These are phyloP conservation scores for Saitozyma podzolica DNA, from an alignment of 768 basidiomycete species.

Conservation along the genomic window DNA sequence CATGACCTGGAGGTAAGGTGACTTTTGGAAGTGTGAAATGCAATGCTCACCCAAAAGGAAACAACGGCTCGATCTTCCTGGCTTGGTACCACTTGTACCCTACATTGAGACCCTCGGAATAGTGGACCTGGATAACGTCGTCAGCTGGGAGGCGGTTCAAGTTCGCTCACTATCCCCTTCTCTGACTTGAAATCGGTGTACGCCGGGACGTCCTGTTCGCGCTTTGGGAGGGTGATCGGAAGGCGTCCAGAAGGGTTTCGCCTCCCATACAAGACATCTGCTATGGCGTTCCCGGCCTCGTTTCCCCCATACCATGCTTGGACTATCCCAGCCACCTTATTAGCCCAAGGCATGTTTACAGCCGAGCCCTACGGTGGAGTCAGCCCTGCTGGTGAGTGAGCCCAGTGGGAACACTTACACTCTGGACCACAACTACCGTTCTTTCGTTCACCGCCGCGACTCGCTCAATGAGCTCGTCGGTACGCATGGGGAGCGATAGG, in stretches of 20 bases:
- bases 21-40: too few species aligned
- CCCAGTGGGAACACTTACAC: too few species aligned
- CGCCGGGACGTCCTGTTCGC: conserved; percentile 64
- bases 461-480: conserved; percentile 29
- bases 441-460: conserved; percentile 29
- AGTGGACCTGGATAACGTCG: conserved; percentile 13
- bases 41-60: conserved; percentile 62
- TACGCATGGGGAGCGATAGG: conserved; percentile 63
- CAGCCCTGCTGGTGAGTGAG: too few species aligned
- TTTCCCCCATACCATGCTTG: conserved; percentile 55
- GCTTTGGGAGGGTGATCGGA: conserved; percentile 57
- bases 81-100: conserved; percentile 55
- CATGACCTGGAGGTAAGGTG: too few species aligned
- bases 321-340: conserved; percentile 59
- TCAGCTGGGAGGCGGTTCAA: too few species aligned
- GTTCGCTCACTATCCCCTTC: too few species aligned
- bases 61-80: conserved; percentile 58
- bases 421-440: conserved; percentile 15
- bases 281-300: conserved; percentile 36
- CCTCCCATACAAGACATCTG: conserved; percentile 41
- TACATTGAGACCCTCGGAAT: conserved; percentile 22
- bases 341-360: conserved; percentile 70
- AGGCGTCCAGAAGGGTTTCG: conserved; percentile 40
- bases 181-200: conserved; percentile 58
- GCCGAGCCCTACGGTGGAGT: conserved; percentile 37